Base-by-base conservation (phyloP, 192 early-diverging fungal species). In the Lobosporangium transversale region DNA sequence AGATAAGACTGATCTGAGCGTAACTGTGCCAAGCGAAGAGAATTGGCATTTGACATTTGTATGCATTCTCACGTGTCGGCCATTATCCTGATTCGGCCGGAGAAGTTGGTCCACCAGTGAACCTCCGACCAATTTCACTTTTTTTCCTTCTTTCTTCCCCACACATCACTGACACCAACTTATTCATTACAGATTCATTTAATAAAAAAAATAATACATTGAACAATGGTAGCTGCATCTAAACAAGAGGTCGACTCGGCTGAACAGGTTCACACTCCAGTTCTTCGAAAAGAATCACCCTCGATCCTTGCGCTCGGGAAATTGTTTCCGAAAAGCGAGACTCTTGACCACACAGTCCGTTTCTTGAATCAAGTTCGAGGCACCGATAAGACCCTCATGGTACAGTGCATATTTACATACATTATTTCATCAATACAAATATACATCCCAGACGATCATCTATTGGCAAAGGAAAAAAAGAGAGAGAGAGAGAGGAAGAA, bases 371-470 rank as follows among this genome's bases (percentile, higher is more conserved):
- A 84, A 26, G 88, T 89, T 24, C 66, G 85, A 17, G 89, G 89
- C 18, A 87, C 88, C 14, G 89, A 91, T 55, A 91, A 91, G 80
- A 80, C 85, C 17, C 75, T 91, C 30, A 90, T 90, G 89, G 89
- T 90, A 84, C 52, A 27, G 5, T 17, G 5, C 45, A 48, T 48
- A 6, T 14, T 48, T 17, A 20, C 5, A 10, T 17, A 4, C n/a
- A 7, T 48, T n/a, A 7, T 17, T 48, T 48, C 17, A 15, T 14
- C 45, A 4, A 48, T 48, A 15, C 7, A 7, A 20, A 48, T 17
- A 20, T 14, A 15, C 45, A n/a, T n/a, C n/a, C n/a, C n/a, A n/a
- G n/a, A n/a, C n/a, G n/a, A n/a, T n/a, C n/a, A n/a, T n/a, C n/a
- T n/a, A 40, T 40, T 40, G 37, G 37, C 8, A 40, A 14, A 14